Percentiles rank a stretch among this genome's conserved stretches.
Evolutionary conservation across 2,329 filamentous ascomycete species (phyloP).

Genomic region (Diaporthe batatas): DNA sequence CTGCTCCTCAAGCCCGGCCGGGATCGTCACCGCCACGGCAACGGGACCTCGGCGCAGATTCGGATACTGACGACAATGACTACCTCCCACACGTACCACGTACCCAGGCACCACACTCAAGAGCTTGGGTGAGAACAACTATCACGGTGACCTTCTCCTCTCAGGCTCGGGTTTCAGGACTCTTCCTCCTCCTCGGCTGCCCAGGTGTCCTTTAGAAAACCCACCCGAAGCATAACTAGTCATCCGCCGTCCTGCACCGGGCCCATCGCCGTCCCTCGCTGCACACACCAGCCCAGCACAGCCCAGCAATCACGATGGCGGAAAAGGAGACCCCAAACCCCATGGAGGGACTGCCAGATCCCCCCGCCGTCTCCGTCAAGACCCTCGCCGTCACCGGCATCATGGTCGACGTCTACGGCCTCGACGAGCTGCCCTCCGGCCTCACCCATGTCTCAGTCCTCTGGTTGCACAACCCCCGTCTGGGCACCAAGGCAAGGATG

Average conservation of each 20-base stretch:
- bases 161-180: background rate
- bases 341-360: slow-evolving; percentile 51
- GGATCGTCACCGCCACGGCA: slow-evolving; percentile 11
- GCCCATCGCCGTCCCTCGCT: background rate
- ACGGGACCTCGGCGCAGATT: background rate
- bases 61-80: slow-evolving; percentile 6
- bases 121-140: background rate
- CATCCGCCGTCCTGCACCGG: background rate
- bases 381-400: slow-evolving; percentile 83
- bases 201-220: too few species aligned
- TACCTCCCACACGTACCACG: background rate
- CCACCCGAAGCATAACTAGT: too few species aligned
- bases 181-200: too few species aligned
- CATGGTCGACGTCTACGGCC: slow-evolving; percentile 82
- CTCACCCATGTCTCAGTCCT: slow-evolving; percentile 77
- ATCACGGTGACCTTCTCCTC: background rate
- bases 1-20: background rate
- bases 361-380: slow-evolving; percentile 70
- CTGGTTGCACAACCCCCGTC: slow-evolving; percentile 91
- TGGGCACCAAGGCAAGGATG: slow-evolving; percentile 80
- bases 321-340: slow-evolving; percentile 41
- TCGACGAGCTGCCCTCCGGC: slow-evolving; percentile 75
- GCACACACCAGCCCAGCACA: background rate
- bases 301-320: background rate
- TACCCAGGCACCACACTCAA: too few species aligned